Conservation (phyloP, 2,329 filamentous ascomycete species). For the Pseudogymnoascus sp. region DNA sequence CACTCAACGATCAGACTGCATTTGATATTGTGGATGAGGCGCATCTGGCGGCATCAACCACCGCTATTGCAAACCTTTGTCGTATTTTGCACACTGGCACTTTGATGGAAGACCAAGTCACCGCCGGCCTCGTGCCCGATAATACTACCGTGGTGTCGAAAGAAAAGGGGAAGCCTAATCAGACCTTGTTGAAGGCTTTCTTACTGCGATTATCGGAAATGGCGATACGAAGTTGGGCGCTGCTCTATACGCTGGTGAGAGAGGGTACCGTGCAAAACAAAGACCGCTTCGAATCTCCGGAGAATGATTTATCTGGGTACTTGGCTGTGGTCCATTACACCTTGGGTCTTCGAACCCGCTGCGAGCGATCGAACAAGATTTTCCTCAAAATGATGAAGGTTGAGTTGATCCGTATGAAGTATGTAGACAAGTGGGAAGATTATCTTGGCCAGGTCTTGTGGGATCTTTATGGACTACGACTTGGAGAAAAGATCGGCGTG, state of each 20-base stretch:
- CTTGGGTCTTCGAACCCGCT: conserved; percentile 75
- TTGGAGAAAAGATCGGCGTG: conserved; percentile 49
- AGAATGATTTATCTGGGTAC: conserved; percentile 70
- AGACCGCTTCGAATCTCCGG: conserved; percentile 54
- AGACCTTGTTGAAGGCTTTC: conserved; percentile 43
- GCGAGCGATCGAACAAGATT: conserved; percentile 75
- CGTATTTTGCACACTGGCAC: conserved; percentile 72
- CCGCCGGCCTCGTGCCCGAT: conserved; percentile 61
- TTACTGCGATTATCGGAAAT: conserved; percentile 73
- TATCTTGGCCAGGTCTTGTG: conserved; percentile 81
- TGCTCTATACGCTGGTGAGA: conserved; percentile 74
- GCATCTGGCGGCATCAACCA: conserved; percentile 66
- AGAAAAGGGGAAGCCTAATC: conserved; percentile 19
- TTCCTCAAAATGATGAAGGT: conserved; percentile 85
- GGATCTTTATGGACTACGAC: conserved; percentile 74
- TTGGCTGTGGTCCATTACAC: conserved; percentile 76
- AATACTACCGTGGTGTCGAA: conserved; percentile 45
- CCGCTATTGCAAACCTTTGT: conserved; percentile 61
- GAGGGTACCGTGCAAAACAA: conserved; percentile 63
- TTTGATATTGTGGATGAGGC: conserved; percentile 80
- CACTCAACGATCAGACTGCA: conserved; percentile 57
- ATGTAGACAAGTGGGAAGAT: conserved; percentile 74
- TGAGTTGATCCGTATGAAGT: conserved; percentile 69
- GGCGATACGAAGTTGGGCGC: conserved; percentile 78
- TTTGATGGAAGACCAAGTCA: conserved; percentile 78